Conservation (phyloP, 2,329 filamentous ascomycete genomes). For the Penicillium carneum region DNA sequence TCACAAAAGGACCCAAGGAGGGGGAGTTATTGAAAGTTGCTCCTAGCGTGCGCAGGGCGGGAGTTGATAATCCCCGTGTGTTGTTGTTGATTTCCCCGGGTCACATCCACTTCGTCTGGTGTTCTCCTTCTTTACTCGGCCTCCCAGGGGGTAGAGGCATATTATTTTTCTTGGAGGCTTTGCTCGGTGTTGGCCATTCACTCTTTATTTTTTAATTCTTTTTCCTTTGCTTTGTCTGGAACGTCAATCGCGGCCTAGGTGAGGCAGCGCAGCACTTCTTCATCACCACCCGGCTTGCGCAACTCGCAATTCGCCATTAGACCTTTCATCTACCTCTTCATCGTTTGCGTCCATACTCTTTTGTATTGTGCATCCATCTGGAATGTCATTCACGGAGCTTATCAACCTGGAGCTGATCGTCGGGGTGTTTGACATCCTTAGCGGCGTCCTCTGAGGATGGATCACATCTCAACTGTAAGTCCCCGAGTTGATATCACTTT, state of each 20-base stretch:
- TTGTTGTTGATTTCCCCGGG: conserved; percentile 23
- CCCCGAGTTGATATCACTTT: not conserved
- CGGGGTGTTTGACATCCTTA: conserved; percentile 43
- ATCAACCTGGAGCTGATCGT: conserved; percentile 45
- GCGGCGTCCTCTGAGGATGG: conserved; percentile 46
- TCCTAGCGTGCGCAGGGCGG: conserved; percentile 34
- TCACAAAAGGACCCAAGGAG: conserved; percentile 2
- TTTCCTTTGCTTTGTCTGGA: conserved; percentile 2
- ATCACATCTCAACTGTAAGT: conserved; percentile 53
- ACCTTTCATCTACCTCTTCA: conserved; percentile 16
- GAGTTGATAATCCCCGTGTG: conserved; percentile 23
- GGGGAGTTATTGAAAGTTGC: conserved; percentile 28
- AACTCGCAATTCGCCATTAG: conserved; percentile 18
- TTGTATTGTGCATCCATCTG: conserved; percentile 39
- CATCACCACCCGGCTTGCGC: conserved; percentile 11
- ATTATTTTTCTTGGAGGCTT: conserved; percentile 11
- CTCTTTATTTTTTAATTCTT: conserved; percentile 16
- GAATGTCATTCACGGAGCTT: conserved; percentile 43
- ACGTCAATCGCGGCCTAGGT: conserved; percentile 17
- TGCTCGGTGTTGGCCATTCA: conserved; percentile 17
- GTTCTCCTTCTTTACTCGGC: conserved; percentile 20
- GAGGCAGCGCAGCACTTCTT: conserved; percentile 15
- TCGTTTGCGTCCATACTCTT: conserved; percentile 25
- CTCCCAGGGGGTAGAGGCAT: conserved; percentile 17
- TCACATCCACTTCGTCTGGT: conserved; percentile 13